Evolutionary conservation across 495 filamentous ascomycete genomes (phyloP).

Genomic region (Penicillium argentinense): DNA sequence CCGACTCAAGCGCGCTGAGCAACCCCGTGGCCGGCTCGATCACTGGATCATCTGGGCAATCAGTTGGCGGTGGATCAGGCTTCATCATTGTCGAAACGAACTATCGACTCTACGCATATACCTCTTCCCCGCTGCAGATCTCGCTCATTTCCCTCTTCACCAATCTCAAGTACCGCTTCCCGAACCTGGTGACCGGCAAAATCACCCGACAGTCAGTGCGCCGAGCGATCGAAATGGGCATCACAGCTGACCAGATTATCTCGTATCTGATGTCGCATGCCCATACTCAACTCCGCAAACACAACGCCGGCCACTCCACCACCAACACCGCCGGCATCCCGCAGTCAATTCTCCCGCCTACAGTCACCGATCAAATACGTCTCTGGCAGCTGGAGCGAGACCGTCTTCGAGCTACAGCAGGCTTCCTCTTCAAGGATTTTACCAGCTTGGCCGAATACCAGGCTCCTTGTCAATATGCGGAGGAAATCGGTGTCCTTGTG

Average conservation of each 20-base stretch:
- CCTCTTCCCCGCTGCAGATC: constrained; percentile 86
- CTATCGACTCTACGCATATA: constrained; percentile 97
- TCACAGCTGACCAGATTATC: constrained; percentile 93
- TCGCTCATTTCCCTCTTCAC: constrained; percentile 90
- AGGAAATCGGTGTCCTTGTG: constrained; percentile 86
- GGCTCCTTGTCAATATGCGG: constrained; percentile 72
- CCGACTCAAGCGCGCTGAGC: constrained; percentile 63
- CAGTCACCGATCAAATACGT: constrained; percentile 95
- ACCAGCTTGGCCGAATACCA: constrained; percentile 72
- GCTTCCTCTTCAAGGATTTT: constrained; percentile 91
- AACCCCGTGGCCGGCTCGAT: constrained; percentile 39
- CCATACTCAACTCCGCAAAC: constrained; percentile 84
- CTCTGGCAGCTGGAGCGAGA: constrained; percentile 98
- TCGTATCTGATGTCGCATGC: constrained; percentile 84
- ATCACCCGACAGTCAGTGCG: constrained; percentile 84
- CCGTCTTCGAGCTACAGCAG: constrained; percentile 75
- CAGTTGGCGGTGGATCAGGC: constrained; percentile 57
- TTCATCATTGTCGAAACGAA: constrained; percentile 99
- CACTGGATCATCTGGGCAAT: constrained; percentile 33
- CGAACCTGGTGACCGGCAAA: constrained; percentile 86
- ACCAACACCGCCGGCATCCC: constrained; percentile 36
- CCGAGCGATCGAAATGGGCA: constrained; percentile 82
- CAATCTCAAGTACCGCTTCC: constrained; percentile 80
- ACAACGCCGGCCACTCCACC: constrained; percentile 48
- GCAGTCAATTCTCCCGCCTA: constrained; percentile 76